Evolutionary conservation across 352 stramenopile species (phyloP).

Genomic region (Phytophthora citrophthora): DNA sequence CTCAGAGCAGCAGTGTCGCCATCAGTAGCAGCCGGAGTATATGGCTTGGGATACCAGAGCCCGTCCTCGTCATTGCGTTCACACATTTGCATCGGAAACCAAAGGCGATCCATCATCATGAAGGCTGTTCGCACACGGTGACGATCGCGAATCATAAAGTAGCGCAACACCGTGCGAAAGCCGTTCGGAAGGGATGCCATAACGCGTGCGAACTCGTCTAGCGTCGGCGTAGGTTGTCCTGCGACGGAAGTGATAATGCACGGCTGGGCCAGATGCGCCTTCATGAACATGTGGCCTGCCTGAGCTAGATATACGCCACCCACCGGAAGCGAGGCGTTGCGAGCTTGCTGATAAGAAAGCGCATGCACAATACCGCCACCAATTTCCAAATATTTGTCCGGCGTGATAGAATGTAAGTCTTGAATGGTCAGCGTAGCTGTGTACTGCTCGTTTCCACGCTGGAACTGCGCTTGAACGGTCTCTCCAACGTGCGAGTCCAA

Average conservation of each 20-base stretch:
- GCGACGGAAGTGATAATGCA: conserved; percentile 90
- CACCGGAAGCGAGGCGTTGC: conserved; percentile 80
- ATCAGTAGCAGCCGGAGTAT: conserved; percentile 10
- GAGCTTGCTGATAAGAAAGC: conserved; percentile 89
- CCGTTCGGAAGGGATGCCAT: conserved; percentile 79
- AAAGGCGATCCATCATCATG: conserved; percentile 90
- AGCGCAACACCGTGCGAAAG: conserved; percentile 83
- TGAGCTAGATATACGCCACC: conserved; percentile 87
- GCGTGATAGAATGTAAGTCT: conserved; percentile 88
- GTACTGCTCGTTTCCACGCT: conserved; percentile 71
- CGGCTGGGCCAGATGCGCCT: conserved; percentile 82
- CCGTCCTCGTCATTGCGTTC: conserved; percentile 76
- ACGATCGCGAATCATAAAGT: conserved; percentile 88
- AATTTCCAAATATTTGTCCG: conserved; percentile 84
- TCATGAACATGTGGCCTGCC: conserved; percentile 92
- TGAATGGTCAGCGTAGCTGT: conserved; percentile 55
- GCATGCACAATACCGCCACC: conserved; percentile 88
- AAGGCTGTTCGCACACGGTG: conserved; percentile 87
- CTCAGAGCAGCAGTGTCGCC: conserved; percentile 32
- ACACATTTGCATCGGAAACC: conserved; percentile 89
- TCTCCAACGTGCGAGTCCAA: conserved; percentile 76
- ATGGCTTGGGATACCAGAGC: conserved; percentile 66
- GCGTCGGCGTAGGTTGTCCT: conserved; percentile 74
- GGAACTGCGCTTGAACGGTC: conserved; percentile 73
- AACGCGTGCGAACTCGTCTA: conserved; percentile 85